Conservation (phyloP, 2,329 filamentous ascomycete genomes). For the Fusarium udum region DNA sequence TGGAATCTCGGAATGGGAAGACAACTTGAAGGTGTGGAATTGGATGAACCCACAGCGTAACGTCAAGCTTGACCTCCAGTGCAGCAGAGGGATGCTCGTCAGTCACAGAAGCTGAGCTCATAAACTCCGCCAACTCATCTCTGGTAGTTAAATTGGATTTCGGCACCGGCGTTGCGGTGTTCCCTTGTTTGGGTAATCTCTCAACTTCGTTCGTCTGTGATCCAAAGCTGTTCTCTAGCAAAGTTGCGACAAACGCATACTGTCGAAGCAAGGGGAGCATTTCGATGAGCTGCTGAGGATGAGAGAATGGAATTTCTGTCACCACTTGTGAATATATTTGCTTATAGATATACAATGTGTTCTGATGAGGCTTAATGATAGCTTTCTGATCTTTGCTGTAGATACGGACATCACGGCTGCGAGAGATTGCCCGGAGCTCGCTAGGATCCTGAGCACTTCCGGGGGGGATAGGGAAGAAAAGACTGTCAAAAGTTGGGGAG, state of each 20-base stretch:
- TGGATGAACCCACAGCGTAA: constrained; percentile 62
- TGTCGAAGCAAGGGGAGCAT: constrained; percentile 80
- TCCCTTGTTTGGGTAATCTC: constrained; percentile 1
- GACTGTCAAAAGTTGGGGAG: constrained; percentile 64
- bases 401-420: constrained; percentile 57
- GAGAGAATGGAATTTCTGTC: constrained; percentile 76
- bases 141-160: constrained; percentile 42
- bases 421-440: constrained; percentile 65
- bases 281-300: constrained; percentile 78
- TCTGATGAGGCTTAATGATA: constrained; percentile 57
- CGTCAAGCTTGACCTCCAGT: constrained; percentile 55
- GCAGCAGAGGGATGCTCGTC: not conserved
- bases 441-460: constrained; percentile 63
- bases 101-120: constrained; percentile 26
- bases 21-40: constrained; percentile 61
- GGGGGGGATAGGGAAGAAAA: constrained; percentile 64
- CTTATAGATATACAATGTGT: constrained; percentile 75
- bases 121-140: constrained; percentile 48
- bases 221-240: constrained; percentile 71
- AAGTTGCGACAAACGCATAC: constrained; percentile 74
- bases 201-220: constrained; percentile 43
- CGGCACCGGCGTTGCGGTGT: not conserved
- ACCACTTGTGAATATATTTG: constrained; percentile 75
- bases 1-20: constrained; percentile 61
- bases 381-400: constrained; percentile 47